A percentile compares a stretch with the other conserved stretches of the same genome.
Conservation (phyloP, 495 filamentous ascomycete species). For the Xylaria venustula region DNA sequence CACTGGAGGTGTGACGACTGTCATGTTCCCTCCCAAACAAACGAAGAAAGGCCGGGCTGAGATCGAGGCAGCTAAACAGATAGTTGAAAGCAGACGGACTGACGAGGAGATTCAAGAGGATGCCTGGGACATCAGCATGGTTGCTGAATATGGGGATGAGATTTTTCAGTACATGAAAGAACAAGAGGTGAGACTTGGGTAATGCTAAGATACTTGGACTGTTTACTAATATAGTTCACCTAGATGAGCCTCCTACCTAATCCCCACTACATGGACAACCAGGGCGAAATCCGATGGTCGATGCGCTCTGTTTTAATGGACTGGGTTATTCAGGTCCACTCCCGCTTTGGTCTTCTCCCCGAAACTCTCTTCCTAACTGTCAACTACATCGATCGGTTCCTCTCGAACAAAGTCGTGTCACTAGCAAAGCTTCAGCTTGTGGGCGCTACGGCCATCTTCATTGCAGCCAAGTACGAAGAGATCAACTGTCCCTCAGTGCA, state of each 20-base stretch:
- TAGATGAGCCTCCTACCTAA: constrained; percentile 81
- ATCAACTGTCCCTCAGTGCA: constrained; percentile 92
- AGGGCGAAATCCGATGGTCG: constrained; percentile 97
- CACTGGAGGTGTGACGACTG: constrained; percentile 63
- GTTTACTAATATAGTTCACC: not conserved
- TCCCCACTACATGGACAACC: constrained; percentile 91
- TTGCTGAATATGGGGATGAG: constrained; percentile 92
- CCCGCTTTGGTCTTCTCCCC: constrained; percentile 83
- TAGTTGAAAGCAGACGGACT: constrained; percentile 59
- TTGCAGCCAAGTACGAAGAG: constrained; percentile 97
- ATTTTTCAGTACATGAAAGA: constrained; percentile 89
- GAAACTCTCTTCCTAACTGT: constrained; percentile 92
- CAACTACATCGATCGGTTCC: constrained; percentile 96
- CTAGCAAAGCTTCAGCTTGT: constrained; percentile 94
- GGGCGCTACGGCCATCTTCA: constrained; percentile 91
- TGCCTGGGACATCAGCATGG: constrained; percentile 93
- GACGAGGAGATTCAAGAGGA: constrained; percentile 67
- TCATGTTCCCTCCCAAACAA: constrained; percentile 67
- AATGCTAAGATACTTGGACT: not conserved
- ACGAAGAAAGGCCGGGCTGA: constrained; percentile 62
- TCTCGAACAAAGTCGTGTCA: constrained; percentile 91
- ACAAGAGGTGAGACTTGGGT: constrained; percentile 71
- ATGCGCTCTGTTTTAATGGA: constrained; percentile 98
- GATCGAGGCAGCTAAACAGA: constrained; percentile 63
- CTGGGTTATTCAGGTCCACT: constrained; percentile 95